Evolutionary conservation across 176 grass and related monocot species (phyloP).

Genomic region (Triticum monococcum): DNA sequence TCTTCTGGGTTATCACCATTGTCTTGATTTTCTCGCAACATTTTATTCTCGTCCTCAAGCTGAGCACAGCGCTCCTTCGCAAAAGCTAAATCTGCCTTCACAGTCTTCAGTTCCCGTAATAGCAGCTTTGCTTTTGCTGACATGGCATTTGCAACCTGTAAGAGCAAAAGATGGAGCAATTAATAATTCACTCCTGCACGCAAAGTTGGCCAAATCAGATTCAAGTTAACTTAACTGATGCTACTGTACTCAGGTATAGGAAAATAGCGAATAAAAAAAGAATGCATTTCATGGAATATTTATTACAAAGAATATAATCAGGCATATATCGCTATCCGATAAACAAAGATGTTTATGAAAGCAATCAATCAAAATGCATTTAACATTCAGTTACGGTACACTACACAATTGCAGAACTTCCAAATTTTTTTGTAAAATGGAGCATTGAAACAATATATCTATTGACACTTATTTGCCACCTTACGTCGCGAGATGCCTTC

Average conservation of each 20-base stretch:
- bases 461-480: conserved; percentile 80
- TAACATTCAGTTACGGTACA: background rate
- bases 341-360: conserved; percentile 4
- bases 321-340: background rate
- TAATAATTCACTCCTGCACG: conserved; percentile 4
- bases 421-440: conserved; percentile 2
- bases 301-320: conserved; percentile 4
- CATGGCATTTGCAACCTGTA: conserved; percentile 97
- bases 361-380: conserved; percentile 20
- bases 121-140: conserved; percentile 98
- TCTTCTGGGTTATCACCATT: conserved; percentile 87
- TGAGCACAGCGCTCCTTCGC: conserved; percentile 92
- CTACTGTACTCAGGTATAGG: background rate
- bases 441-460: conserved; percentile 39
- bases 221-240: background rate
- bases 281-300: background rate
- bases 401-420: background rate
- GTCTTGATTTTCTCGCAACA: conserved; percentile 73
- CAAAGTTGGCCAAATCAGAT: background rate
- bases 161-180: conserved; percentile 8
- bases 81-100: conserved; percentile 96
- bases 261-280: background rate
- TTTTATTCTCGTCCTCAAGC: conserved; percentile 94
- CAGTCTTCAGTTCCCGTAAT: conserved; percentile 84
- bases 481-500: conserved; percentile 99